A percentile compares a stretch with the other conserved stretches of the same genome.
Conservation (phyloP, 108 stramenopile species). For the Skeletonema tropicum region DNA sequence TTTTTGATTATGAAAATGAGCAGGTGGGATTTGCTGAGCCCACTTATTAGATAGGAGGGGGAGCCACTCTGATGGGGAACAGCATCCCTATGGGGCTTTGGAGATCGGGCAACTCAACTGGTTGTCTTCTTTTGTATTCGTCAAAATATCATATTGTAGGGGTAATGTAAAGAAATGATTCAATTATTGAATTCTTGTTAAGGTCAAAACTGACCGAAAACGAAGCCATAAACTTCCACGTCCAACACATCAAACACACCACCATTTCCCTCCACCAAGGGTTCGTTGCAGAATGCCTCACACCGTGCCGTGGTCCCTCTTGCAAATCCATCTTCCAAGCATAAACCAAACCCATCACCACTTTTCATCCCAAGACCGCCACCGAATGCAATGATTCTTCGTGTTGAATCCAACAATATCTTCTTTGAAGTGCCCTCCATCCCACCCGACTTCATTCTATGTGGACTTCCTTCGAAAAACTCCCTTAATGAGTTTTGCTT, state of each 20-base stretch:
- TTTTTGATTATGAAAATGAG: slow-evolving; percentile 89
- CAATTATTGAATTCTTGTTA: background rate
- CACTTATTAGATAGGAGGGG: slow-evolving; percentile 21
- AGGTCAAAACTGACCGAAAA: slow-evolving; percentile 46
- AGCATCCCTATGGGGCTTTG: background rate
- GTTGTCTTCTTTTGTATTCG: background rate
- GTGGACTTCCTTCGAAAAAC: slow-evolving; percentile 7
- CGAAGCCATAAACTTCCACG: slow-evolving; percentile 77
- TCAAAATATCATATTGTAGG: slow-evolving; percentile 1
- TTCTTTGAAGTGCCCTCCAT: slow-evolving; percentile 55
- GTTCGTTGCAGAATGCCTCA: slow-evolving; percentile 83
- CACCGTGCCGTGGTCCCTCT: slow-evolving; percentile 76
- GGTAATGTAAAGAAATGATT: background rate
- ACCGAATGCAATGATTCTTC: slow-evolving; percentile 77
- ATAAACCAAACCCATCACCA: slow-evolving; percentile 82
- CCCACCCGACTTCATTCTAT: background rate
- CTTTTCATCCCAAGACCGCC: slow-evolving; percentile 50
- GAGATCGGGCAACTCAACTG: background rate
- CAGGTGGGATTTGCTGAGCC: slow-evolving; percentile 89
- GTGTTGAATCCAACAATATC: slow-evolving; percentile 55
- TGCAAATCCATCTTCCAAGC: slow-evolving; percentile 81
- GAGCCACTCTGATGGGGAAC: background rate
- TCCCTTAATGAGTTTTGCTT: slow-evolving; percentile 25
- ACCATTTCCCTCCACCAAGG: slow-evolving; percentile 56
- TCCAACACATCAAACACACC: slow-evolving; percentile 69